A percentile compares a stretch with the other conserved stretches of the same genome.
These are phyloP conservation scores for Niebla homalea DNA, from an alignment of 495 filamentous ascomycete genomes.

Conservation along the genomic window DNA sequence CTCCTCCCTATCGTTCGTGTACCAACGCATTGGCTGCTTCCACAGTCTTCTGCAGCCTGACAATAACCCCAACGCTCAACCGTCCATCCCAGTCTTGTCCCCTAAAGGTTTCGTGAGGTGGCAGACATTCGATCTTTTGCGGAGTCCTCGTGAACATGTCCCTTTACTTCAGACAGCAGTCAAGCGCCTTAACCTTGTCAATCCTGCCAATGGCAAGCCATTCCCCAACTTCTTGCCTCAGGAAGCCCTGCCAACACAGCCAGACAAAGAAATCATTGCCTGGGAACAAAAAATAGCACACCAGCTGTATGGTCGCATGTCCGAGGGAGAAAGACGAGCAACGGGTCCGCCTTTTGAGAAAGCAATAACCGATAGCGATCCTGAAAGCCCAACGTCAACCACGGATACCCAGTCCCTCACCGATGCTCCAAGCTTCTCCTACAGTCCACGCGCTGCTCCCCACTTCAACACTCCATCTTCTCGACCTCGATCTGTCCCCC, in stretches of 20 bases:
- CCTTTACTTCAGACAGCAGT: slow-evolving; percentile 74
- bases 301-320: slow-evolving; percentile 23
- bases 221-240: slow-evolving; percentile 71
- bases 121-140: slow-evolving; percentile 83
- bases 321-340: slow-evolving; percentile 9
- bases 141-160: slow-evolving; percentile 80
- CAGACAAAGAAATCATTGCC: slow-evolving; percentile 62
- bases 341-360: background rate
- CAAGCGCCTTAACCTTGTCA: slow-evolving; percentile 54
- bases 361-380: slow-evolving; percentile 6
- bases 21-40: slow-evolving; percentile 79
- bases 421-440: slow-evolving; percentile 7
- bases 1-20: slow-evolving; percentile 73
- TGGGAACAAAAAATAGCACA: slow-evolving; percentile 70
- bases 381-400: slow-evolving; percentile 6
- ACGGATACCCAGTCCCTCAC: slow-evolving; percentile 9
- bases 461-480: no score
- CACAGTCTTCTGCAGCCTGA: slow-evolving; percentile 55
- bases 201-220: slow-evolving; percentile 53
- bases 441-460: slow-evolving; percentile 1
- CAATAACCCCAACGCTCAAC: slow-evolving; percentile 55
- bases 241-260: slow-evolving; percentile 57
- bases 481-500: background rate
- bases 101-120: slow-evolving; percentile 76
- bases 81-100: slow-evolving; percentile 70